Evolutionary conservation across 768 basidiomycete genomes (phyloP).

Genomic region (Pilatotrama ljubarskyi): DNA sequence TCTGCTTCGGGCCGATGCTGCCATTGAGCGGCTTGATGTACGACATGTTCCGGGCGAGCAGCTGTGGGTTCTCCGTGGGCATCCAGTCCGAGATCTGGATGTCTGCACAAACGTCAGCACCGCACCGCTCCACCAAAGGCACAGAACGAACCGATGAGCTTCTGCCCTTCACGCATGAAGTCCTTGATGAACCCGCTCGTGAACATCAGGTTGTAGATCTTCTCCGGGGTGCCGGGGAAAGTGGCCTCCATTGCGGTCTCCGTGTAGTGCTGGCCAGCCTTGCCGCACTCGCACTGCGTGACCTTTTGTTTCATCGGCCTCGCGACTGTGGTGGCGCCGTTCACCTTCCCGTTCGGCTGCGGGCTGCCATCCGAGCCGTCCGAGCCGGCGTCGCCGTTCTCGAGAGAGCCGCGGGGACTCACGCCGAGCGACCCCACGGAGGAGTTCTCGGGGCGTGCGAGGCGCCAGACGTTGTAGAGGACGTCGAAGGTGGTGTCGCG

Average conservation of each 20-base stretch:
- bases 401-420: slow-evolving; percentile 30
- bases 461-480: slow-evolving; percentile 93
- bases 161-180: slow-evolving; percentile 89
- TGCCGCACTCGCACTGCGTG: slow-evolving; percentile 75
- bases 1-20: slow-evolving; percentile 89
- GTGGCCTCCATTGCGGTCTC: slow-evolving; percentile 78
- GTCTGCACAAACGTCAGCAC: slow-evolving; percentile 47
- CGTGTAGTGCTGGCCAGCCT: slow-evolving; percentile 63
- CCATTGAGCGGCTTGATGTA: slow-evolving; percentile 94
- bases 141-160: slow-evolving; percentile 67
- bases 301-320: slow-evolving; percentile 45
- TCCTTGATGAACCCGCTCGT: slow-evolving; percentile 94
- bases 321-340: slow-evolving; percentile 14
- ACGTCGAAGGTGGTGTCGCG: slow-evolving; percentile 97
- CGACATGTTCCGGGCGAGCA: slow-evolving; percentile 86
- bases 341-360: slow-evolving; percentile 7
- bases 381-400: slow-evolving; percentile 16
- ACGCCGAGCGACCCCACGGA: slow-evolving; percentile 20
- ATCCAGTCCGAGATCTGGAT: slow-evolving; percentile 96
- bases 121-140: background rate
- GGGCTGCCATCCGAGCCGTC: slow-evolving; percentile 8
- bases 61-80: slow-evolving; percentile 62
- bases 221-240: slow-evolving; percentile 90
- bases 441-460: slow-evolving; percentile 71
- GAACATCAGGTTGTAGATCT: slow-evolving; percentile 95